Conservation (phyloP, 768 basidiomycete genomes). For the Multifurca ochricompacta region DNA sequence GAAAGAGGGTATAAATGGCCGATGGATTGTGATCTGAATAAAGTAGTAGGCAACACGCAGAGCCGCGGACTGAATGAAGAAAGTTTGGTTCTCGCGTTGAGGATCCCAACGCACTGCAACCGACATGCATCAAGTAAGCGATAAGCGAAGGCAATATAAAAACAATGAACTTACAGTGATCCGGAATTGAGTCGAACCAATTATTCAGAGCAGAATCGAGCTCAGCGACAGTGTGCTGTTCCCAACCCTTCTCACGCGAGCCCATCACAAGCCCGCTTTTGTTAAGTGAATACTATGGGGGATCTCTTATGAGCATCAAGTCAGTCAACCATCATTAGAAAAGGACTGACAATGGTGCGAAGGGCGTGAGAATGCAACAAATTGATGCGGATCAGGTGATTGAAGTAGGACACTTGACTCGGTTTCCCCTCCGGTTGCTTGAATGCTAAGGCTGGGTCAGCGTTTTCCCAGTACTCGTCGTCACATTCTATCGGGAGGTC, state of each 20-base stretch:
- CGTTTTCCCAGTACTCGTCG: conserved; percentile 19
- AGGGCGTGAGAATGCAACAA: conserved; percentile 57
- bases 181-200: conserved; percentile 36
- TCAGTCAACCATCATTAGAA: not conserved
- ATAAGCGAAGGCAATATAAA: not conserved
- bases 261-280: conserved; percentile 11
- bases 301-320: not conserved
- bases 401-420: conserved; percentile 45
- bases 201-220: conserved; percentile 22
- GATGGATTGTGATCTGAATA: conserved; percentile 40
- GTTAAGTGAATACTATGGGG: conserved; percentile 19
- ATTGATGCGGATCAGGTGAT: conserved; percentile 46
- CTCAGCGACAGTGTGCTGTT: conserved; percentile 18
- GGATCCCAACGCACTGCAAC: conserved; percentile 40
- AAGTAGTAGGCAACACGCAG: conserved; percentile 37
- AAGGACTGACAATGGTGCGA: conserved; percentile 45
- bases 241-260: conserved; percentile 19
- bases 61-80: conserved; percentile 34
- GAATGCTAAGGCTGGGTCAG: conserved; percentile 31
- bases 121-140: no score
- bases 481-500: conserved; percentile 19
- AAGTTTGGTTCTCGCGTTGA: conserved; percentile 27
- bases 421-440: conserved; percentile 57
- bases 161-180: conserved; percentile 25
- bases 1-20: conserved; percentile 40